These are phyloP conservation scores for Exophiala viscosa DNA, from an alignment of 2,329 filamentous ascomycete genomes.

Conservation along the genomic window DNA sequence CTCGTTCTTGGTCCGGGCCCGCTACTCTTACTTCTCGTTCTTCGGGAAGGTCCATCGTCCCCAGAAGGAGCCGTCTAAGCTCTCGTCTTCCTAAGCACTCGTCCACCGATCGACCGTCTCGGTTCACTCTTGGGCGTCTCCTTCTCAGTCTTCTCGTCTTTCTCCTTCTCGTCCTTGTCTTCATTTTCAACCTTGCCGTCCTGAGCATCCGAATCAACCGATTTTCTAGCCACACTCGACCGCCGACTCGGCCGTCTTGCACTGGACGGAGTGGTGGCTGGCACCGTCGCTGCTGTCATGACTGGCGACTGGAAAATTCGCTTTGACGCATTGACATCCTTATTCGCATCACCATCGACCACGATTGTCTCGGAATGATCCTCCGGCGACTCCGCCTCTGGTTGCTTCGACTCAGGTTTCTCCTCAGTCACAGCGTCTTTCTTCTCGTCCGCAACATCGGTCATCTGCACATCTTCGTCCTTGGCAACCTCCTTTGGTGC, in stretches of 20 bases:
- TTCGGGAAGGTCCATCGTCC: background rate
- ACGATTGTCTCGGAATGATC: constrained; percentile 15
- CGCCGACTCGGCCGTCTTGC: constrained; percentile 18
- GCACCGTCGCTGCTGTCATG: constrained; percentile 13
- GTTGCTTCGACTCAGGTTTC: background rate
- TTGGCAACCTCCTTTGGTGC: background rate
- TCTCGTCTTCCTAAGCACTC: constrained; percentile 7
- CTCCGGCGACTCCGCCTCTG: background rate
- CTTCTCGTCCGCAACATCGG: background rate
- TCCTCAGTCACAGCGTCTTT: background rate
- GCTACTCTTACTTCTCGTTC: too few species aligned
- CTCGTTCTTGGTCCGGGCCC: too few species aligned
- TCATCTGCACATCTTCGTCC: constrained; percentile 7
- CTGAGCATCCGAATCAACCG: constrained; percentile 13
- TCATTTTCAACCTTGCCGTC: background rate
- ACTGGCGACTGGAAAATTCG: background rate
- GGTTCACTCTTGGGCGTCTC: constrained; percentile 2
- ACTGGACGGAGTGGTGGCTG: constrained; percentile 13
- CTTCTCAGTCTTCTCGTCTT: constrained; percentile 13
- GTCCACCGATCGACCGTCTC: constrained; percentile 12
- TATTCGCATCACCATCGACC: constrained; percentile 11
- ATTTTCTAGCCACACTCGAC: constrained; percentile 14
- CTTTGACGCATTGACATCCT: constrained; percentile 7
- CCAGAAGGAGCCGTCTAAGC: background rate
- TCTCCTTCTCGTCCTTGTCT: constrained; percentile 10